These are phyloP conservation scores for Pseudozyma flocculosa DNA, from an alignment of 1,284 basidiomycete genomes.

Conservation along the genomic window DNA sequence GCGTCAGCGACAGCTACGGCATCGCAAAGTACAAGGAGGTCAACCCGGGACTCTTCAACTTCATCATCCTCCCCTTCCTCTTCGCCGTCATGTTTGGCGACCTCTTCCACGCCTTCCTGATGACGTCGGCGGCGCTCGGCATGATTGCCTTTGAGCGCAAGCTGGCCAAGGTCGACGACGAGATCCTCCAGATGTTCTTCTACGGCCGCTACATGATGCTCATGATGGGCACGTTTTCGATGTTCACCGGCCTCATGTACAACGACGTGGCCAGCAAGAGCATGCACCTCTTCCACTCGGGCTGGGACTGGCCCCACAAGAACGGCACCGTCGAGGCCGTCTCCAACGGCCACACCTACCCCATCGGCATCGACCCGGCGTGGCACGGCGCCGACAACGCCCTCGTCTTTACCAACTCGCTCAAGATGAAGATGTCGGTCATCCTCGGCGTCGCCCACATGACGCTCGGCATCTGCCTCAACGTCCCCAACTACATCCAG, in stretches of 20 bases:
- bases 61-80: slow-evolving; percentile 95
- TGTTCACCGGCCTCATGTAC: slow-evolving; percentile 93
- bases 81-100: slow-evolving; percentile 99
- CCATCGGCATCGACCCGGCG: slow-evolving; percentile 89
- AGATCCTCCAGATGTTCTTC: slow-evolving; percentile 90
- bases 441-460: slow-evolving; percentile 96
- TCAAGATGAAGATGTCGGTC: slow-evolving; percentile 99
- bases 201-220: slow-evolving; percentile 97
- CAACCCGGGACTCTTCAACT: slow-evolving; percentile 91
- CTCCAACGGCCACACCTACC: slow-evolving; percentile 70
- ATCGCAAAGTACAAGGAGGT: slow-evolving; percentile 93
- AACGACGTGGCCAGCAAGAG: slow-evolving; percentile 98
- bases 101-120: slow-evolving; percentile 90
- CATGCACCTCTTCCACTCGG: slow-evolving; percentile 82
- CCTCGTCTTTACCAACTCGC: slow-evolving; percentile 94
- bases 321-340: slow-evolving; percentile 48
- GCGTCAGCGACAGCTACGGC: slow-evolving; percentile 97
- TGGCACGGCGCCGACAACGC: slow-evolving; percentile 94
- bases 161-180: slow-evolving; percentile 74
- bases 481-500: slow-evolving; percentile 90
- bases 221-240: slow-evolving; percentile 90
- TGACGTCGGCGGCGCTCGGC: slow-evolving; percentile 72
- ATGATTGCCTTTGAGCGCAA: slow-evolving; percentile 86
- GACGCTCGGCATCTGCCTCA: slow-evolving; percentile 94
- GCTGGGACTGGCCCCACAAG: slow-evolving; percentile 75